A percentile compares a stretch with the other conserved stretches of the same genome.
Evolutionary conservation across 306 rosid species (phyloP).

Genomic region (Prunus kanzakura): DNA sequence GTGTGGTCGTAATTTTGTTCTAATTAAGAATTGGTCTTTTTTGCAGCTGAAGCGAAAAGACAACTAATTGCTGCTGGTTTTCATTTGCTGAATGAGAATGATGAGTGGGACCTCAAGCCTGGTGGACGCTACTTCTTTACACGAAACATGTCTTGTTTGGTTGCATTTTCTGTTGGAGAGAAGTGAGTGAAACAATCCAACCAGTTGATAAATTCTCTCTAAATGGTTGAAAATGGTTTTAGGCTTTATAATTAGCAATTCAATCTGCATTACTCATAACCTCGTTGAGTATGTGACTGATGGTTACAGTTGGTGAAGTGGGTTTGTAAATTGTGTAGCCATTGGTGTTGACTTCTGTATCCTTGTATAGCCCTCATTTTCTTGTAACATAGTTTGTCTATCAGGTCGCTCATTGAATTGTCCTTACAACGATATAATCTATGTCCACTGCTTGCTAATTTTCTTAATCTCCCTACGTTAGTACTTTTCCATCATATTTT

Average conservation of each 20-base stretch:
- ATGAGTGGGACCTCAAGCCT: constrained; percentile 87
- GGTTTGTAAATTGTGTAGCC: not conserved
- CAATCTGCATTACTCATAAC: not conserved
- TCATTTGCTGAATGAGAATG: constrained; percentile 64
- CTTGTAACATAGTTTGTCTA: not conserved
- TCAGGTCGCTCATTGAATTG: not conserved
- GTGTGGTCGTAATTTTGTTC: constrained; percentile 2
- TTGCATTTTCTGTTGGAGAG: constrained; percentile 86
- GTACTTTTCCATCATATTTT: not conserved
- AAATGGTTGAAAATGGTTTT: not conserved
- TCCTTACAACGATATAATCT: not conserved
- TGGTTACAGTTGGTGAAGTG: not conserved
- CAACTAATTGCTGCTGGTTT: constrained; percentile 80
- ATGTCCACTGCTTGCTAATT: not conserved
- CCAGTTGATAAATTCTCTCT: not conserved
- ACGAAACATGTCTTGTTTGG: constrained; percentile 86
- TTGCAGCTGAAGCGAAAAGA: constrained; percentile 82
- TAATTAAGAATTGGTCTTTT: not conserved
- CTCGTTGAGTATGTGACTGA: not conserved
- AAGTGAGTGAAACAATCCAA: constrained; percentile 42
- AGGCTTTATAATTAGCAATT: not conserved
- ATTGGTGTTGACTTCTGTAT: not conserved
- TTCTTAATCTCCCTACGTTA: not conserved
- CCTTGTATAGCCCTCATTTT: not conserved
- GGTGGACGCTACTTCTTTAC: constrained; percentile 94